These are phyloP conservation scores for Epichloe gansuensis DNA, from an alignment of 2,329 filamentous ascomycete genomes.

Conservation along the genomic window DNA sequence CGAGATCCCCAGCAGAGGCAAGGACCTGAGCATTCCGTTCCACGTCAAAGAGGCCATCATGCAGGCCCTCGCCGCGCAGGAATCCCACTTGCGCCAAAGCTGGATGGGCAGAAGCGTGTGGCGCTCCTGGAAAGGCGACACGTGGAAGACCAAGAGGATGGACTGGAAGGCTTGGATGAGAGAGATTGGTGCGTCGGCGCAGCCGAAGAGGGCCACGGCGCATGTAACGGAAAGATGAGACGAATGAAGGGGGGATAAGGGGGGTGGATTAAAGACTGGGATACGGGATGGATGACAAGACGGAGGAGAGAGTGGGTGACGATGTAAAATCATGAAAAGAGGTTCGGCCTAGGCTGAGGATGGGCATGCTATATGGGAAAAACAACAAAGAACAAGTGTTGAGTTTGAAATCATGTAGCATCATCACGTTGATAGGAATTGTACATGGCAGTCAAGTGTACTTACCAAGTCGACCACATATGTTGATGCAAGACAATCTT, in stretches of 20 bases:
- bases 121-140: slow-evolving; percentile 44
- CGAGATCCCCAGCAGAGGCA: slow-evolving; percentile 34
- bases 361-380: too few relatives aligned
- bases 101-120: slow-evolving; percentile 44
- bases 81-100: slow-evolving; percentile 36
- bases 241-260: not conserved
- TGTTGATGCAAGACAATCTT: too few relatives aligned
- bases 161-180: slow-evolving; percentile 48
- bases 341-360: too few relatives aligned
- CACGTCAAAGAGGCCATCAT: slow-evolving; percentile 46
- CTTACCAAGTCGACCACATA: too few relatives aligned
- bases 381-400: too few relatives aligned
- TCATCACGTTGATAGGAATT: too few relatives aligned
- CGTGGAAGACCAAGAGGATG: slow-evolving; percentile 38
- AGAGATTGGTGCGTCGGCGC: slow-evolving; percentile 23
- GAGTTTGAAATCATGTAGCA: too few relatives aligned
- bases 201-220: not conserved
- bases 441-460: too few relatives aligned
- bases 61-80: slow-evolving; percentile 31
- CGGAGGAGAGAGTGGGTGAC: not conserved
- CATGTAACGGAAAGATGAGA: not conserved
- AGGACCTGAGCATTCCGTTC: slow-evolving; percentile 37
- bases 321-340: not conserved
- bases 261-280: not conserved
- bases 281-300: not conserved